Base-by-base conservation (phyloP, 345 rosid genomes). In the Populus tremula region DNA sequence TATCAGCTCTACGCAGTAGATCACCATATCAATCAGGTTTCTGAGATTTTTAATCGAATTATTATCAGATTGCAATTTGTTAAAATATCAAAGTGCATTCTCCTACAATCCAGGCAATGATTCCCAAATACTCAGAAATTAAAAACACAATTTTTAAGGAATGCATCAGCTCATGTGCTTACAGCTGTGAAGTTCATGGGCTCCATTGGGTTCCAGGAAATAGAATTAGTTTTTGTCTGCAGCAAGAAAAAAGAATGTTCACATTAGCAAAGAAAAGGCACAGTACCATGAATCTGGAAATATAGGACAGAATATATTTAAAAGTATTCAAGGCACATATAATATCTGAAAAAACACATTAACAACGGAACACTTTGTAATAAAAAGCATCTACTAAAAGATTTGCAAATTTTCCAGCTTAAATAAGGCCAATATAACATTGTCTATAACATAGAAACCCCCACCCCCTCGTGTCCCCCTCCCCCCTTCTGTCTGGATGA, bases 171-270 rank as follows among this genome's bases (percentile, higher is more conserved):
- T 64, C 36, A 76, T 71, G 21, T 67, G 65, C 99, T 91, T 91
- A 96, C 99, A 80, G 92, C 95, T 21, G 98, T 93, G 81, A 96
- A 81, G 88, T 96, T 96, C 97, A 93, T 87, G 10, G 99, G 99
- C 91, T 96, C 97, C 98, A 88, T 92, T 20, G 99, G 99, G 75
- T 96, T 96, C 98, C 99, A 96, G 70, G 96, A 88, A 71, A 96
- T 89, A 76, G 97, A 89, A 83, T 96, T 96, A 25, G 92, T 86
- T 87, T 86, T 96, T 39, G 98, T 96, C 98, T 92, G 93, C 70
- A 84, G 80, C 72, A 81, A 67, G 67, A 80, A 77, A 18, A 35
- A 50, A 25, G 16, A n/a, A 64, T 29, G 38, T 39, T 39, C 36
- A 25, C 36, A 2, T 64, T 64, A 64, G 68, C 38, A 64, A 5